Evolutionary conservation across 441 rosid genomes (phyloP).

Genomic region (Cnidoscolus chayamansa): DNA sequence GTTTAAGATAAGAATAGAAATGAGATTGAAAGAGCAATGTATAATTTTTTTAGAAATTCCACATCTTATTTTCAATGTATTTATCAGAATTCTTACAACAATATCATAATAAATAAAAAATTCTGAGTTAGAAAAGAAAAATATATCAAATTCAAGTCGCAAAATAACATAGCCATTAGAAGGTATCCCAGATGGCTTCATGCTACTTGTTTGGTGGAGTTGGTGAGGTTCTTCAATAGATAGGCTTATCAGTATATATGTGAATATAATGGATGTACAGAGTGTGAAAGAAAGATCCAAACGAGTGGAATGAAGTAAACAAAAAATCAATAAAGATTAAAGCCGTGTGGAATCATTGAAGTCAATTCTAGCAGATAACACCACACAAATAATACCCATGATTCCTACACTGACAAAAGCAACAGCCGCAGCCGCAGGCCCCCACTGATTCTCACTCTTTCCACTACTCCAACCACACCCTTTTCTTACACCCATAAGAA

Average conservation of each 20-base stretch:
- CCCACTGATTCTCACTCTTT: conserved; percentile 42
- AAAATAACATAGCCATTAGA: too few relatives aligned
- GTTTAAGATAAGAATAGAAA: too few relatives aligned
- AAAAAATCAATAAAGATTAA: not conserved
- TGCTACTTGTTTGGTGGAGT: not conserved
- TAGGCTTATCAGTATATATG: not conserved
- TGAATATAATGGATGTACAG: not conserved
- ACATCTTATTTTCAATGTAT: too few relatives aligned
- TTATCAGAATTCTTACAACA: too few relatives aligned
- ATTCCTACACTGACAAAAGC: conserved; percentile 10
- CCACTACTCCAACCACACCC: conserved; percentile 23
- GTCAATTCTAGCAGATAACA: conserved; percentile 12
- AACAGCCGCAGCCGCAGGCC: not conserved
- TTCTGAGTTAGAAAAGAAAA: too few relatives aligned
- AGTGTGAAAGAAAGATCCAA: too few relatives aligned
- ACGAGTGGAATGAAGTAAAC: not conserved
- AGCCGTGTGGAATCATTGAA: conserved; percentile 15
- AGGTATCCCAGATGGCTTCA: not conserved
- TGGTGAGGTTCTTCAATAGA: not conserved
- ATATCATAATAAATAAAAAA: too few relatives aligned
- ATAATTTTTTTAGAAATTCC: too few relatives aligned
- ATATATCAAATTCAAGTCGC: too few relatives aligned
- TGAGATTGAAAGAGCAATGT: too few relatives aligned
- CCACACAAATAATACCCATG: conserved; percentile 20
- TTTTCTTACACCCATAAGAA: conserved; percentile 12